phyloP scores from a whole-genome alignment of 1,139 yeast species.

The Saccharomyces hybrid region DNA sequence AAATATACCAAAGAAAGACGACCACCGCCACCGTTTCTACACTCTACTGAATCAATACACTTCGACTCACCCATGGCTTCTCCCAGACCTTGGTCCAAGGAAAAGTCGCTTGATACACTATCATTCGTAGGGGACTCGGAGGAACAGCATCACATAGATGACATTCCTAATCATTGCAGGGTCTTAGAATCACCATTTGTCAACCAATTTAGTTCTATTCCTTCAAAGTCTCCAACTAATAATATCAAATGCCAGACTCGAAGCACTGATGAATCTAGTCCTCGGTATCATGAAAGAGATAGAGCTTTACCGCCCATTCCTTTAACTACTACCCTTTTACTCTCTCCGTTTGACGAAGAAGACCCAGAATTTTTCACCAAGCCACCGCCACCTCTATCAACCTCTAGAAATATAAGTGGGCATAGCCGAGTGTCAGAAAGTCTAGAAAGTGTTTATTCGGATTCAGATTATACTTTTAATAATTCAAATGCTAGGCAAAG shows the following conservation, averaged over 20 bases:
- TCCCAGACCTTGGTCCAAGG: constrained; percentile 3
- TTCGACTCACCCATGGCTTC: not conserved
- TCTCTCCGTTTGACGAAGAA: not conserved
- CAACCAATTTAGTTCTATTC: no score
- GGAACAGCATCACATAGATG: no score
- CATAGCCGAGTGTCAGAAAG: constrained; percentile 24
- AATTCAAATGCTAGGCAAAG: constrained; percentile 26
- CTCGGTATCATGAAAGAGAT: no score
- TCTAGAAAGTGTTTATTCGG: constrained; percentile 28
- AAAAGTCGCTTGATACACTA: no score
- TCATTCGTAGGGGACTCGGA: no score
- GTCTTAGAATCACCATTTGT: no score
- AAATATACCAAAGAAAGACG: constrained; percentile 7
- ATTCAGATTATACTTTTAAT: constrained; percentile 30
- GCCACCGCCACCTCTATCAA: constrained; percentile 16
- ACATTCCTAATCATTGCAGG: no score
- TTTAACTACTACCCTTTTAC: constrained; percentile 5
- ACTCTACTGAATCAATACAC: not conserved
- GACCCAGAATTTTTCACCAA: constrained; percentile 10
- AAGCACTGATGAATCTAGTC: no score
- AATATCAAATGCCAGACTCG: no score
- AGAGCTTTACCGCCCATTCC: no score
- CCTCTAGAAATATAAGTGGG: constrained; percentile 19
- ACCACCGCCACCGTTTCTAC: constrained; percentile 11
- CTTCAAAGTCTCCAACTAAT: no score